phyloP scores from a whole-genome alignment of 805 yeast genomes.

The Ogataea nitratoaversa region DNA sequence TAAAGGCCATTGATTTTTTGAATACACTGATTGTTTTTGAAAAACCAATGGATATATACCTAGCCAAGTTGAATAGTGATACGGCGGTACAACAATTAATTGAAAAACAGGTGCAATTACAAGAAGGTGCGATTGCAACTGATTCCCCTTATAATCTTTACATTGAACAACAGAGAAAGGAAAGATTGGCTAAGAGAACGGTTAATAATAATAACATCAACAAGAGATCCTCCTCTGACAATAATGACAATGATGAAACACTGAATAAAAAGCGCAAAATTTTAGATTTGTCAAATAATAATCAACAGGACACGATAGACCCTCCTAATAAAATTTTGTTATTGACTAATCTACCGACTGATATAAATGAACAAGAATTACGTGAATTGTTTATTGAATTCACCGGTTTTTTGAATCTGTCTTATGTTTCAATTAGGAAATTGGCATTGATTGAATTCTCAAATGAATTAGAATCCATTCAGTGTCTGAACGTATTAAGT shows the following conservation, averaged over 20 bases:
- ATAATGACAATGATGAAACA: slow-evolving; percentile 10
- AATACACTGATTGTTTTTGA: slow-evolving; percentile 41
- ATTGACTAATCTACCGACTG: slow-evolving; percentile 55
- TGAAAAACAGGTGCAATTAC: neutral
- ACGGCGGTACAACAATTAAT: slow-evolving; percentile 11
- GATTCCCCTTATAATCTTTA: slow-evolving; percentile 18
- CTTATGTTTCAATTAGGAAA: slow-evolving; percentile 61
- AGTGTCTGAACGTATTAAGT: slow-evolving; percentile 23
- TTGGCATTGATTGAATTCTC: slow-evolving; percentile 82
- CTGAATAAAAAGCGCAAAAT: slow-evolving; percentile 11
- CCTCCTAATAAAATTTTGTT: slow-evolving; percentile 64
- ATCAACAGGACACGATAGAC: slow-evolving; percentile 28
- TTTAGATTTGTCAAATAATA: slow-evolving; percentile 14
- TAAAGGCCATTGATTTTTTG: slow-evolving; percentile 39
- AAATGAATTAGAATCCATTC: slow-evolving; percentile 43
- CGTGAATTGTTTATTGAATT: slow-evolving; percentile 41
- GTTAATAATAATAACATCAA: no score
- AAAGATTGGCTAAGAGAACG: slow-evolving; percentile 20
- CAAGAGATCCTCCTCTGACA: slow-evolving; percentile 20
- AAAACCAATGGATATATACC: slow-evolving; percentile 42
- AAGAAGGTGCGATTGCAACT: no score
- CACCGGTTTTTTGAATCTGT: slow-evolving; percentile 62
- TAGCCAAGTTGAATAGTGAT: slow-evolving; percentile 46
- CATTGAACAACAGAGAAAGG: slow-evolving; percentile 13
- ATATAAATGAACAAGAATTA: slow-evolving; percentile 38